phyloP scores from a whole-genome alignment of 2,329 filamentous ascomycete species.

The Neofusicoccum umdonicola region DNA sequence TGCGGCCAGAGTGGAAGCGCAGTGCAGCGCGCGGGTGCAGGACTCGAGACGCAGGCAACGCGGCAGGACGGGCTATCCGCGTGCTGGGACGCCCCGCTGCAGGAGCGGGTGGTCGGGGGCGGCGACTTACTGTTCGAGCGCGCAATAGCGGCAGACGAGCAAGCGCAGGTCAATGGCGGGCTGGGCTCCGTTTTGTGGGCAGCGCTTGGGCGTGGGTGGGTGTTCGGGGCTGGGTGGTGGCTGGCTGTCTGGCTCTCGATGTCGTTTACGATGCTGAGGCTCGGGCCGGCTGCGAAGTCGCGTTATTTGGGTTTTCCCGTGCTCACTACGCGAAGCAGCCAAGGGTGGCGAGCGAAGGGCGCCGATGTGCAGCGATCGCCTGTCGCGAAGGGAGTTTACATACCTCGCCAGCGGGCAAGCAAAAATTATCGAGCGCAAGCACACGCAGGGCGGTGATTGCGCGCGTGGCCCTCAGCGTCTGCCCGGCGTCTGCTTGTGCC shows the following conservation, averaged over 20 bases:
- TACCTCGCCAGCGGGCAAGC: neutral
- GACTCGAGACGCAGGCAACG: slow-evolving; percentile 26
- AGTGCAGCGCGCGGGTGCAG: neutral
- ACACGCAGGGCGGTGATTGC: neutral
- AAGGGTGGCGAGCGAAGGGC: slow-evolving; percentile 14
- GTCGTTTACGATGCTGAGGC: slow-evolving; percentile 18
- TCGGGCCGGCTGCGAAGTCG: slow-evolving; percentile 17
- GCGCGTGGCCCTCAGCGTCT: neutral
- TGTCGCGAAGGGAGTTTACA: neutral
- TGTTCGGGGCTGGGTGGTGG: slow-evolving; percentile 10
- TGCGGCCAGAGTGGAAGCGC: neutral
- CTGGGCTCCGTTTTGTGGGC: neutral
- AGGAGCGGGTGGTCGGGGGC: slow-evolving; percentile 24
- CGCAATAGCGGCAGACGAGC: slow-evolving; percentile 1
- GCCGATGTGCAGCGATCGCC: neutral
- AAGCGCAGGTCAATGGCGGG: slow-evolving; percentile 22
- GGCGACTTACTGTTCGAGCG: slow-evolving; percentile 23
- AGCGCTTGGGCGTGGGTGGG: neutral
- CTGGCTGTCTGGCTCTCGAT: neutral
- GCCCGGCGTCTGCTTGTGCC: neutral
- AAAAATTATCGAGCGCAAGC: neutral
- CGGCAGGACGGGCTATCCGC: slow-evolving; percentile 32
- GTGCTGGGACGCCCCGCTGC: slow-evolving; percentile 18
- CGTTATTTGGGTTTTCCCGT: slow-evolving; percentile 16
- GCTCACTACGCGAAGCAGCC: slow-evolving; percentile 14